These are phyloP conservation scores for Claviceps sp. DNA, from an alignment of 2,329 filamentous ascomycete genomes.

Conservation along the genomic window DNA sequence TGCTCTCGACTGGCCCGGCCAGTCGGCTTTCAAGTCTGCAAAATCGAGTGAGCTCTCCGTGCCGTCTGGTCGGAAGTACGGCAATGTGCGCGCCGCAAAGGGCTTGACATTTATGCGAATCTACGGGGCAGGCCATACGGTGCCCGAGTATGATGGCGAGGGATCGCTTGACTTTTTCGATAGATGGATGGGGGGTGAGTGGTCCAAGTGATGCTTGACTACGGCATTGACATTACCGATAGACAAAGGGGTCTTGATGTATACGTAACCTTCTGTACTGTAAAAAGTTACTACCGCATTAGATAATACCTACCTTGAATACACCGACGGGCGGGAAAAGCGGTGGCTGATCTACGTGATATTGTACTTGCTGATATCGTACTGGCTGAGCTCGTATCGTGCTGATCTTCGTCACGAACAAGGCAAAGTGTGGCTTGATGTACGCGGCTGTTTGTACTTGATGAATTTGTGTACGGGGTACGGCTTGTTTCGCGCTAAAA, in stretches of 20 bases:
- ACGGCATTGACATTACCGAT: not conserved
- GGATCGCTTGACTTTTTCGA: conserved; percentile 83
- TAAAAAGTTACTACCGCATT: too few species aligned
- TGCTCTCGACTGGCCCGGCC: conserved; percentile 81
- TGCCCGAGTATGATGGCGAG: conserved; percentile 87
- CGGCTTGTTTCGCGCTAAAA: too few species aligned
- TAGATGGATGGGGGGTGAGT: conserved; percentile 53
- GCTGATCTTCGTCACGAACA: too few species aligned
- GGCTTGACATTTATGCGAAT: conserved; percentile 92
- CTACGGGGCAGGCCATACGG: conserved; percentile 88
- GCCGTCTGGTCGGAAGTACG: conserved; percentile 32
- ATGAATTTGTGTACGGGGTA: too few species aligned
- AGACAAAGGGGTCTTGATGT: not conserved
- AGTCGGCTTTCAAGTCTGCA: conserved; percentile 64
- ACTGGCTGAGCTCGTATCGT: too few species aligned
- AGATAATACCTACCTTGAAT: too few species aligned
- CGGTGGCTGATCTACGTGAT: too few species aligned
- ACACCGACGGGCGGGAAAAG: too few species aligned
- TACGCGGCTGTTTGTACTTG: too few species aligned
- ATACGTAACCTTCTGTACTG: not conserved
- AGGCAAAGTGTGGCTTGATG: too few species aligned
- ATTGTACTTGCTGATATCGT: too few species aligned
- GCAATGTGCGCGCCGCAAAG: conserved; percentile 72
- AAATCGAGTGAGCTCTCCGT: conserved; percentile 57
- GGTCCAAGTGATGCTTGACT: conserved; percentile 3